Conservation (phyloP, 108 stramenopile species). For the Conticribra guillardii region DNA sequence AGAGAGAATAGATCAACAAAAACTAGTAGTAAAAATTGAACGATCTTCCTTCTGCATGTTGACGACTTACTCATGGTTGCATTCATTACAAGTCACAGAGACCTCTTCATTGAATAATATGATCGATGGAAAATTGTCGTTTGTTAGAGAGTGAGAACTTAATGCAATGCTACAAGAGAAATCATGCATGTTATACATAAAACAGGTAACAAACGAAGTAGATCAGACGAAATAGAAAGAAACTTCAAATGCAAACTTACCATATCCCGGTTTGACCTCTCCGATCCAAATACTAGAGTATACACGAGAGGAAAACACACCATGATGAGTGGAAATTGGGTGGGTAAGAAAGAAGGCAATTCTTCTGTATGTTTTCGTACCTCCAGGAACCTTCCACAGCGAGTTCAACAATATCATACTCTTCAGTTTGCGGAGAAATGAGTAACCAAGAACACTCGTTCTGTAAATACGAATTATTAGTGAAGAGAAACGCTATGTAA, state of each 20-base stretch:
- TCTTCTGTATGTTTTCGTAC: background rate
- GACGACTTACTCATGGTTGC: background rate
- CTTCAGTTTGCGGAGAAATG: constrained; percentile 18
- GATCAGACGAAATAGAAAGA: no score
- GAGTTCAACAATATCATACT: constrained; percentile 34
- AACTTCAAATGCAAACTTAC: background rate
- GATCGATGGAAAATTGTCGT: background rate
- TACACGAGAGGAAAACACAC: background rate
- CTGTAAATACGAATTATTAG: background rate
- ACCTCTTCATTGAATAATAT: constrained; percentile 1
- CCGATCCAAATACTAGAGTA: constrained; percentile 27
- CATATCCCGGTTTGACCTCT: constrained; percentile 1
- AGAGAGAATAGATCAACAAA: background rate
- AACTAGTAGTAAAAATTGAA: background rate
- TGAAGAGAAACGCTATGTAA: constrained; percentile 1
- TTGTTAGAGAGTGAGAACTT: no score
- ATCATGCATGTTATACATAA: no score
- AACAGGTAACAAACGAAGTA: no score
- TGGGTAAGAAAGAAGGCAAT: background rate
- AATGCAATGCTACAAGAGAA: no score
- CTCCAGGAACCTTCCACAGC: constrained; percentile 21
- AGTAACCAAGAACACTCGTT: constrained; percentile 27
- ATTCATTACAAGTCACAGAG: constrained; percentile 14
- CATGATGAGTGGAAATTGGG: no score
- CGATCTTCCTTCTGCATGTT: no score